phyloP scores from a whole-genome alignment of 306 rosid species.

The Cucumis hystrix region DNA sequence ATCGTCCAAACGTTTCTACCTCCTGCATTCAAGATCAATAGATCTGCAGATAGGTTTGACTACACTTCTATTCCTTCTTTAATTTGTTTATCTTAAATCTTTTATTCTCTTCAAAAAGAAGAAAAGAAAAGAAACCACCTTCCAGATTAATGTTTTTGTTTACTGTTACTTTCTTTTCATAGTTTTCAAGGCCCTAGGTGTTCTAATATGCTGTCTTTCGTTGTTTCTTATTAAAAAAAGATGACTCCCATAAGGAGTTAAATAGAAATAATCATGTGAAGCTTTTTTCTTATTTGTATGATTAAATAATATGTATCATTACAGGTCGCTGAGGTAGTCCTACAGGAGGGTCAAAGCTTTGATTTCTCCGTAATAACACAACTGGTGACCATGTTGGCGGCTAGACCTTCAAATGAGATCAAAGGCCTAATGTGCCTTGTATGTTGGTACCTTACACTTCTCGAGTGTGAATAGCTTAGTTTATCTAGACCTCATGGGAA shows the following conservation, averaged over 20 bases:
- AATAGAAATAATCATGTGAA: not conserved
- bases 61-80: not conserved
- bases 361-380: slow-evolving; percentile 78
- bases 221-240: no score
- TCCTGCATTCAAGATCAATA: not conserved
- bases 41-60: not conserved
- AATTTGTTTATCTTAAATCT: not conserved
- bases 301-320: slow-evolving; percentile 18
- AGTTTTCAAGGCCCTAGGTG: no score
- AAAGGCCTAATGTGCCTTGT: slow-evolving; percentile 84
- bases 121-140: no score
- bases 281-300: not conserved
- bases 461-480: slow-evolving; percentile 12
- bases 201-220: no score
- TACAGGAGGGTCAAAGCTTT: slow-evolving; percentile 71
- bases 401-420: slow-evolving; percentile 58
- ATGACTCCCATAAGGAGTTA: not conserved
- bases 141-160: no score
- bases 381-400: slow-evolving; percentile 65
- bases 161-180: no score
- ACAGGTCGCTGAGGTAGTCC: slow-evolving; percentile 80
- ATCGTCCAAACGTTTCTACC: not conserved
- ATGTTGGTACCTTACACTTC: slow-evolving; percentile 18
- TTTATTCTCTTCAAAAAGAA: no score
- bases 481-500: slow-evolving; percentile 17